A percentile compares a stretch with the other conserved stretches of the same genome.
Evolutionary conservation across 139 green algal species (phyloP).

Genomic region (Desmodesmus armatus): DNA sequence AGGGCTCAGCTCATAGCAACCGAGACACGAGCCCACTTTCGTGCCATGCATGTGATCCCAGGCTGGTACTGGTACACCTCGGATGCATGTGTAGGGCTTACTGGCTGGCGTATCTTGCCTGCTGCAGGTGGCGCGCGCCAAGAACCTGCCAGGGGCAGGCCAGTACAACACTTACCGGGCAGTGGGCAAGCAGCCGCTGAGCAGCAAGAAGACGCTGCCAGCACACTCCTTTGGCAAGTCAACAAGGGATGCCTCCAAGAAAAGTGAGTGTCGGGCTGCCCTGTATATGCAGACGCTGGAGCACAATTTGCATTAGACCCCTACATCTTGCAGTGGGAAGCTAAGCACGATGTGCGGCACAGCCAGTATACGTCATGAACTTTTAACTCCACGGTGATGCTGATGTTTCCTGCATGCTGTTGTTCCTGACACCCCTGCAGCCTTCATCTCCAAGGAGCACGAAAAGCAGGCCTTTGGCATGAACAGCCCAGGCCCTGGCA

Average conservation of each 20-base stretch:
- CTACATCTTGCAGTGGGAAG: no score
- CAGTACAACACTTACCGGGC: slow-evolving; percentile 62
- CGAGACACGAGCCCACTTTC: no score
- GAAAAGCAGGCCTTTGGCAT: slow-evolving; percentile 68
- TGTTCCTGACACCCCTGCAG: no score
- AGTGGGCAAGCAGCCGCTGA: slow-evolving; percentile 64
- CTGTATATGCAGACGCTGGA: background rate
- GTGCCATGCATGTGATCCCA: no score
- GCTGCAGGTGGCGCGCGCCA: slow-evolving; percentile 36
- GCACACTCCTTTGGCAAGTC: slow-evolving; percentile 64
- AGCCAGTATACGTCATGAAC: no score
- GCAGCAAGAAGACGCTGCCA: slow-evolving; percentile 68
- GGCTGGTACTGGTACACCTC: no score
- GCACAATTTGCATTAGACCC: no score
- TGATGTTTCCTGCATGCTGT: no score
- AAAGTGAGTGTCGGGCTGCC: slow-evolving; percentile 32
- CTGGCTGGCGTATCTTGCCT: background rate
- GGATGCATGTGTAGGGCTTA: no score
- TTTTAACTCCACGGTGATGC: no score
- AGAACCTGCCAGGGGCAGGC: slow-evolving; percentile 62
- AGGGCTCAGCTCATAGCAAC: no score
- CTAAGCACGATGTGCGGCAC: no score
- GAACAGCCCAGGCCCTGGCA: slow-evolving; percentile 66
- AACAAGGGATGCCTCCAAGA: slow-evolving; percentile 65
- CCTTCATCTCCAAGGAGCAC: slow-evolving; percentile 77